phyloP scores from a whole-genome alignment of 495 filamentous ascomycete species.

The Penicillium silybi region DNA sequence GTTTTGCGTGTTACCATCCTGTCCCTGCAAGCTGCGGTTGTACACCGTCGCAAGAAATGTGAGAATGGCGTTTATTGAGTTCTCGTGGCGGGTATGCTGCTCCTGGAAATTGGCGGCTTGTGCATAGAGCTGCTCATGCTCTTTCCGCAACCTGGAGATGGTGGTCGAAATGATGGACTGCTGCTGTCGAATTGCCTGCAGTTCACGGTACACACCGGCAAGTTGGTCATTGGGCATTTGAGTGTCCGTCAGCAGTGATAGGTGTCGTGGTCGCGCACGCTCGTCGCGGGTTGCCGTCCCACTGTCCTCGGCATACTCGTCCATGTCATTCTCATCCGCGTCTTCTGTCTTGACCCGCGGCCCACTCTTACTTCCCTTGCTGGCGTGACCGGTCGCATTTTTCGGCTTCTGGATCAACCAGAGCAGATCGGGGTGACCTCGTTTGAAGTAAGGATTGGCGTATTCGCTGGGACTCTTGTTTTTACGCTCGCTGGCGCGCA shows the following conservation, averaged over 20 bases:
- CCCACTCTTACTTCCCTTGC: slow-evolving; percentile 46
- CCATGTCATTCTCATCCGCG: slow-evolving; percentile 61
- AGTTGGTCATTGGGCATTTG: slow-evolving; percentile 74
- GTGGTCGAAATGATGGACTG: slow-evolving; percentile 78
- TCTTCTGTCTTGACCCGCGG: slow-evolving; percentile 67
- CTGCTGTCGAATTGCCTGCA: slow-evolving; percentile 76
- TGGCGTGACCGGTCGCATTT: slow-evolving; percentile 48
- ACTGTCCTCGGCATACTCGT: slow-evolving; percentile 59
- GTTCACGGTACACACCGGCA: slow-evolving; percentile 68
- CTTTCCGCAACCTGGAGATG: slow-evolving; percentile 71
- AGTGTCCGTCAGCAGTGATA: slow-evolving; percentile 40
- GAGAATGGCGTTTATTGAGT: slow-evolving; percentile 95
- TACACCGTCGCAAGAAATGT: slow-evolving; percentile 97
- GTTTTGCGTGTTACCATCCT: slow-evolving; percentile 54
- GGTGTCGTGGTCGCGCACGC: slow-evolving; percentile 34
- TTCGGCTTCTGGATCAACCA: slow-evolving; percentile 99
- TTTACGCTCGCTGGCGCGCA: slow-evolving; percentile 93
- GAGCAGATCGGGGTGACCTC: slow-evolving; percentile 85
- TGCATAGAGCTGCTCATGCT: slow-evolving; percentile 84
- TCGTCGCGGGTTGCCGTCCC: slow-evolving; percentile 32
- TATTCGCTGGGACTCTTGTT: slow-evolving; percentile 98
- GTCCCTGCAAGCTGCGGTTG: slow-evolving; percentile 67
- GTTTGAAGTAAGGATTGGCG: slow-evolving; percentile 91
- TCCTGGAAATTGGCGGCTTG: slow-evolving; percentile 88
- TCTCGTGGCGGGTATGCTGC: slow-evolving; percentile 92